A percentile compares a stretch with the other conserved stretches of the same genome.
phyloP scores from a whole-genome alignment of 805 yeast species.

The Monosporozyma solicola region DNA sequence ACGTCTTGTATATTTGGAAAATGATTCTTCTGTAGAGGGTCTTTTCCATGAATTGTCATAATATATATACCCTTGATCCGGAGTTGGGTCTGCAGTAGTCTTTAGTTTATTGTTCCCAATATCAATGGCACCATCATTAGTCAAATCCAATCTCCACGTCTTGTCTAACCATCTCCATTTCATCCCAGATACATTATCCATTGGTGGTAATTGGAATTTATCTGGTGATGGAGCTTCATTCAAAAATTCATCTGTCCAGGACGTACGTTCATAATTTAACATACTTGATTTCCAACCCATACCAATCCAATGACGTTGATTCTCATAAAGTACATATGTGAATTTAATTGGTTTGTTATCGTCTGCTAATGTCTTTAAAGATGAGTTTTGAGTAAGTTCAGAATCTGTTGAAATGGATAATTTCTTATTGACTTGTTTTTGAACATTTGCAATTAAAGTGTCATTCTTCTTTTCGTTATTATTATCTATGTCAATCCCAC shows the following conservation, averaged over 20 bases:
- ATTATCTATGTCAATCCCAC: constrained; percentile 35
- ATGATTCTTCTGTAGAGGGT: constrained; percentile 80
- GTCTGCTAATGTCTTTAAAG: not conserved
- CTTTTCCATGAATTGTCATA: constrained; percentile 91
- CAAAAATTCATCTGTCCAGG: constrained; percentile 95
- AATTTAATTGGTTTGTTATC: constrained; percentile 52
- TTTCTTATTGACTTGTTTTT: constrained; percentile 32
- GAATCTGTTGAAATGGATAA: constrained; percentile 25
- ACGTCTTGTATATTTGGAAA: constrained; percentile 83
- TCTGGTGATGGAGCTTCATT: constrained; percentile 79
- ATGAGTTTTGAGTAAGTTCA: not conserved
- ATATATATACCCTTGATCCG: constrained; percentile 81
- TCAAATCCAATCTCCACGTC: constrained; percentile 82
- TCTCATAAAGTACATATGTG: constrained; percentile 87
- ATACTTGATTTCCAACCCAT: constrained; percentile 97
- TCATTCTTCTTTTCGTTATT: constrained; percentile 22
- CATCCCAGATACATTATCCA: constrained; percentile 48
- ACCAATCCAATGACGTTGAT: constrained; percentile 95
- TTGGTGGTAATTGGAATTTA: constrained; percentile 72
- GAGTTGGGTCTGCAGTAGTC: constrained; percentile 55
- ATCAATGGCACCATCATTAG: constrained; percentile 80
- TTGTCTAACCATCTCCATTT: constrained; percentile 94
- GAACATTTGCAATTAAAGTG: constrained; percentile 35
- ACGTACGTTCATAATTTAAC: constrained; percentile 82
- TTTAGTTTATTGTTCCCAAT: constrained; percentile 50